Percentiles rank a stretch among this genome's conserved stretches.
phyloP scores from a whole-genome alignment of 176 grass and related monocot species.

The Bonia amplexicaulis region DNA sequence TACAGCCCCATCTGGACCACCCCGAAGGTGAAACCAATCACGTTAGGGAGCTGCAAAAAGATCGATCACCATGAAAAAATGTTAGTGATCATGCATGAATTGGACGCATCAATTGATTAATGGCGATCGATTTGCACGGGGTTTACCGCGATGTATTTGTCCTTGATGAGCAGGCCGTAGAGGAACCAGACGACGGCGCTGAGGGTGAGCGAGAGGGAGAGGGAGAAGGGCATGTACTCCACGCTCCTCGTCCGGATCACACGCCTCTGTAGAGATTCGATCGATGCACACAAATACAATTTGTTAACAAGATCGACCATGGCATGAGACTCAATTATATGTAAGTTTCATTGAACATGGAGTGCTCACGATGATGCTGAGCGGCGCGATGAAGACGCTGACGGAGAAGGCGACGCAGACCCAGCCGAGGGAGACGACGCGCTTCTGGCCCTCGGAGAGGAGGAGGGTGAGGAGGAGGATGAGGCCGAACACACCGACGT shows the following conservation, averaged over 20 bases:
- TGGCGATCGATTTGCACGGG: not conserved
- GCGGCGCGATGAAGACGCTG: slow-evolving; percentile 71
- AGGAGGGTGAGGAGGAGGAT: slow-evolving; percentile 61
- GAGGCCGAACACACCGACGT: slow-evolving; percentile 48
- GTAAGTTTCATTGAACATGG: too few relatives aligned
- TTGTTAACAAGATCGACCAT: not conserved
- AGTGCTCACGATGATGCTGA: slow-evolving; percentile 72
- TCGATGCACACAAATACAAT: not conserved
- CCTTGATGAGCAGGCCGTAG: slow-evolving; percentile 73
- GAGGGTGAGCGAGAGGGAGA: slow-evolving; percentile 82
- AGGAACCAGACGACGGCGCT: slow-evolving; percentile 80
- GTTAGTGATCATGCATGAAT: not conserved
- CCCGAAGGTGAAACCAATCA: slow-evolving; percentile 67
- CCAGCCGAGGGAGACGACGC: slow-evolving; percentile 51
- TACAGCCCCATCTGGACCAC: slow-evolving; percentile 68
- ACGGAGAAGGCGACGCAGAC: slow-evolving; percentile 68
- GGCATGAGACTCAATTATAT: too few relatives aligned
- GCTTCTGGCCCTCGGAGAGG: slow-evolving; percentile 22
- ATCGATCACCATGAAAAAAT: not conserved
- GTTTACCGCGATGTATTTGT: slow-evolving; percentile 70
- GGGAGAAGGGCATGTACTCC: slow-evolving; percentile 85
- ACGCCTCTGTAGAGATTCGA: slow-evolving; percentile 37
- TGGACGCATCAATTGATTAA: not conserved
- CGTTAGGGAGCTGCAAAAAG: slow-evolving; percentile 54
- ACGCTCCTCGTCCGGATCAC: slow-evolving; percentile 75